phyloP scores from a whole-genome alignment of 805 yeast species.

The Yarrowia sp. region DNA sequence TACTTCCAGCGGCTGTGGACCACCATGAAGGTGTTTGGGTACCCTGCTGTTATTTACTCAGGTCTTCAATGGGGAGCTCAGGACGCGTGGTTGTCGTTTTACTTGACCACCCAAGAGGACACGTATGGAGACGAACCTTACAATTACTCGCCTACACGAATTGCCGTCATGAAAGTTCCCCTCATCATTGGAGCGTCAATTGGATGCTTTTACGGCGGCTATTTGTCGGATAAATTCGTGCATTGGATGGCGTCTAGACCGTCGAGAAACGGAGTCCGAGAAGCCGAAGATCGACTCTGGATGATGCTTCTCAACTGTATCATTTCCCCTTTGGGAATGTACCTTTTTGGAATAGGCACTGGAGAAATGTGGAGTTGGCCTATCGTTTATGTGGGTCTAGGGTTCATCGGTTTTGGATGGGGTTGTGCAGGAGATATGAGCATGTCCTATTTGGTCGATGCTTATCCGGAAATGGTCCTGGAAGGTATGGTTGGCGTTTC shows the following conservation, averaged over 20 bases:
- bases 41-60: constrained; percentile 65
- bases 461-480: constrained; percentile 60
- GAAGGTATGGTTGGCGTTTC: constrained; percentile 66
- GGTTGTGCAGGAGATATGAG: constrained; percentile 67
- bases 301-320: constrained; percentile 57
- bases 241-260: constrained; percentile 57
- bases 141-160: constrained; percentile 68
- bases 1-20: constrained; percentile 62
- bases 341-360: constrained; percentile 71
- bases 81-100: constrained; percentile 77
- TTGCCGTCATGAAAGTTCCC: constrained; percentile 79
- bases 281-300: constrained; percentile 66
- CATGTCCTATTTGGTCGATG: constrained; percentile 63
- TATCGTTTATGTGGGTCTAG: constrained; percentile 61
- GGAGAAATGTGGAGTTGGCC: constrained; percentile 62
- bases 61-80: constrained; percentile 81
- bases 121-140: constrained; percentile 70
- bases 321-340: constrained; percentile 61
- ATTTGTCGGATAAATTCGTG: constrained; percentile 63
- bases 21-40: constrained; percentile 50
- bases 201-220: constrained; percentile 59
- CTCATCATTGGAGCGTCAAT: constrained; percentile 62
- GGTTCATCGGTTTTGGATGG: constrained; percentile 62
- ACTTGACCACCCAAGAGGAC: constrained; percentile 75
- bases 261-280: constrained; percentile 57